Evolutionary conservation across 2,329 filamentous ascomycete genomes (phyloP), one percentile per base, ranked within the genome.

Genomic region (Penicillium capsulatum): DNA sequence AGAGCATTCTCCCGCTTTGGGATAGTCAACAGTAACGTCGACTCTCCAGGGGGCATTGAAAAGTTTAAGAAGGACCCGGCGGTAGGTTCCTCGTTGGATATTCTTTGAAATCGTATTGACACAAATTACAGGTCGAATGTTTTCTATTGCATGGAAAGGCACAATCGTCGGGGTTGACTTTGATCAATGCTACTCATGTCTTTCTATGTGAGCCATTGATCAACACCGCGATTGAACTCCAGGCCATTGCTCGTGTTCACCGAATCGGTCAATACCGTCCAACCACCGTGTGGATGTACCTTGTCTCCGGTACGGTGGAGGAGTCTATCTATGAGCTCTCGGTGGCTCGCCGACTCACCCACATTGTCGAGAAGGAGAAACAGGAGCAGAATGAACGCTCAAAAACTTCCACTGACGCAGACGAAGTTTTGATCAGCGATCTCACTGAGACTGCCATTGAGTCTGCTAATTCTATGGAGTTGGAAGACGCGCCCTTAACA

Each of bases 211-310:
- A 98, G 60, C 92, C 92, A 2, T 72, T 97, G 3, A 80, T 97
- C 53, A 95, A 97, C 59, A 91, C 91, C 0, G 89, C 90, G 0
- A 80, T 98, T 11, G 92, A 97, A 64, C 74, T 97, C 7, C 92
- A 98, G 64, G 91, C 90, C 10, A 94, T 97, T 57, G 90, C 91
- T 1, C 84, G 92, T 40, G 90, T 98, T 1, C 89, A 98, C 60
- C 81, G 92, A 24, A 98, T 98, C 48, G 92, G 92, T 0, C 92
- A 97, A 65, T 75, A 83, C 48, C 81, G 86, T 36, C 77, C 86
- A 50, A 98, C 92, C 0, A 95, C 87, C 0, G 89, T 97, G 1
- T 97, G 90, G 85, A 84, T 96, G 64, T 97, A 97, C 61, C 75
- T 97, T 2, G 79, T 96, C n/a, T 80, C 84, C 11, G 86, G 85